These are phyloP conservation scores for Thalia dealbata DNA, from an alignment of 176 grass and related monocot genomes.

Conservation along the genomic window DNA sequence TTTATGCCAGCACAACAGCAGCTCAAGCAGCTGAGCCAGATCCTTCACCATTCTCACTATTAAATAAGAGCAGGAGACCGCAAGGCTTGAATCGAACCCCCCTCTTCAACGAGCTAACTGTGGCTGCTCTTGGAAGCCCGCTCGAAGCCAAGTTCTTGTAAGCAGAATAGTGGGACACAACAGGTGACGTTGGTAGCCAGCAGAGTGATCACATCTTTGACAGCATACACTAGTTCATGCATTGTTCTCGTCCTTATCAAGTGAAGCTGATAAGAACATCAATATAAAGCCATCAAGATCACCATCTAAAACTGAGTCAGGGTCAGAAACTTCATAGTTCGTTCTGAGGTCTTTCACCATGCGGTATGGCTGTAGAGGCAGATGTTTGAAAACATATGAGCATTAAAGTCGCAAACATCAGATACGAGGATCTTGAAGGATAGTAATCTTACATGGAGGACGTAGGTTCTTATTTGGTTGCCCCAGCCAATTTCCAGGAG, in stretches of 20 bases:
- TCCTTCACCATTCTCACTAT: no score
- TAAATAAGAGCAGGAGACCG: no score
- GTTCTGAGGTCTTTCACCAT: conserved; percentile 98
- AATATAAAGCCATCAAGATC: conserved; percentile 79
- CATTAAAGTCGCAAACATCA: conserved; percentile 9
- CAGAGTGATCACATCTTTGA: background rate
- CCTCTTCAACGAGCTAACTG: no score
- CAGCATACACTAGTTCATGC: conserved; percentile 20
- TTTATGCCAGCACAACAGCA: no score
- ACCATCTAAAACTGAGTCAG: conserved; percentile 73
- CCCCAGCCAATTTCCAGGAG: conserved; percentile 90
- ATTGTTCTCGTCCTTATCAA: conserved; percentile 57
- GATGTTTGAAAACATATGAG: background rate
- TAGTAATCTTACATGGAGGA: conserved; percentile 70
- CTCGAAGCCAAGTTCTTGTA: no score
- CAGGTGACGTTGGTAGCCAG: background rate
- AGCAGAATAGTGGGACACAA: background rate
- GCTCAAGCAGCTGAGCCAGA: no score
- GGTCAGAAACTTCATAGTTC: conserved; percentile 88
- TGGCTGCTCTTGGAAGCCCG: no score
- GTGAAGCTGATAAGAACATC: conserved; percentile 54
- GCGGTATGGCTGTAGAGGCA: conserved; percentile 70
- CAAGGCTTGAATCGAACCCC: no score
- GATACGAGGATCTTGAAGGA: background rate
- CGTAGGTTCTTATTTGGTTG: conserved; percentile 94